Conservation (phyloP, 1,284 basidiomycete species). For the Fomitopsis betulina region DNA sequence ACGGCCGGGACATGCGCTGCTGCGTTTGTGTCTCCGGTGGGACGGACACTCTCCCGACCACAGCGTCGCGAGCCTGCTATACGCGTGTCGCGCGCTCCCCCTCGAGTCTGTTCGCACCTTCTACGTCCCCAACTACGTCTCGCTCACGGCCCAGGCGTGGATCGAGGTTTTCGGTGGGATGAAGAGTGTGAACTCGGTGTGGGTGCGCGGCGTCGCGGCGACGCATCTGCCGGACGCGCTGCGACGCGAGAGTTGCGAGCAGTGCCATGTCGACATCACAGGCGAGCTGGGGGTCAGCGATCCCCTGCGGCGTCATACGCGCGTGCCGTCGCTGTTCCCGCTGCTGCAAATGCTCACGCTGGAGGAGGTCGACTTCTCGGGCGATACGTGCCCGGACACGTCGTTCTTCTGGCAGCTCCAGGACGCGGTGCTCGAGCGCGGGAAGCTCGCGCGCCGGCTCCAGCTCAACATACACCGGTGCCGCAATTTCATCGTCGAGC, state of each 20-base stretch:
- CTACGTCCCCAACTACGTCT: constrained; percentile 3
- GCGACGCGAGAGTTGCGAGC: neutral
- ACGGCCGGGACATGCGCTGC: neutral
- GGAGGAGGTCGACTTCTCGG: constrained; percentile 8
- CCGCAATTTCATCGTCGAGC: constrained; percentile 8
- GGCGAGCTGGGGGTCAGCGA: neutral
- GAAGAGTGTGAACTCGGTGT: neutral
- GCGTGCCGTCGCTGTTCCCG: constrained; percentile 4
- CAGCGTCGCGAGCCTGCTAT: neutral
- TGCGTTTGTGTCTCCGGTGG: neutral
- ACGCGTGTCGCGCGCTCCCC: constrained; percentile 2
- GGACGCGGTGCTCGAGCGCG: constrained; percentile 5
- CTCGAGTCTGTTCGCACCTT: constrained; percentile 1
- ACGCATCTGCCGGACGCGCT: constrained; percentile 4
- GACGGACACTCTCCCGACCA: neutral
- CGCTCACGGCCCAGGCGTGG: constrained; percentile 4
- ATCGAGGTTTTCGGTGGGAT: constrained; percentile 2
- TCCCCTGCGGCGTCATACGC: neutral
- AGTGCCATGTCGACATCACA: neutral
- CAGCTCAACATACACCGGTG: constrained; percentile 4
- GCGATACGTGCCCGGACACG: neutral
- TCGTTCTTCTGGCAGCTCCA: constrained; percentile 7
- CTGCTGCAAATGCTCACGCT: constrained; percentile 4
- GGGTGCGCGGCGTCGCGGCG: constrained; percentile 6
- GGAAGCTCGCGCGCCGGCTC: neutral